Conservation (phyloP, 805 yeast genomes). For the Zygotorulaspora chibaensis region DNA sequence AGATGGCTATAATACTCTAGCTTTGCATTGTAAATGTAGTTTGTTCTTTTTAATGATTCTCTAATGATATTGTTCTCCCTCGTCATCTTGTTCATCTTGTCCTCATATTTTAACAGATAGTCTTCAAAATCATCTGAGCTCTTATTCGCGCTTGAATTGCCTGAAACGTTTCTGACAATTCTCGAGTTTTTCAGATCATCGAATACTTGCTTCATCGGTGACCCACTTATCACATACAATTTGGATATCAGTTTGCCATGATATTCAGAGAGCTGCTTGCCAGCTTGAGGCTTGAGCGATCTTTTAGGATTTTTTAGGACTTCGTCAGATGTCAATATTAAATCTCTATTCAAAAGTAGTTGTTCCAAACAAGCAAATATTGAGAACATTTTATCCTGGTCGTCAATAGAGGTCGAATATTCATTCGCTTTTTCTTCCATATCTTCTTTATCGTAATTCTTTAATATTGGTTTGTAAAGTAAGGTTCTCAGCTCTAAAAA, state of each 20-base stretch:
- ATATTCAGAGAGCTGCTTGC: constrained; percentile 28
- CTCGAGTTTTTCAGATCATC: constrained; percentile 33
- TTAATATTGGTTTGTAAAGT: constrained; percentile 29
- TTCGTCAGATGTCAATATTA: constrained; percentile 24
- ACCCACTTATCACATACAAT: constrained; percentile 23
- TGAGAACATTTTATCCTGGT: constrained; percentile 66
- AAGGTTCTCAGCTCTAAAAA: constrained; percentile 15
- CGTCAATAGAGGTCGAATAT: constrained; percentile 66
- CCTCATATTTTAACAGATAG: constrained; percentile 24
- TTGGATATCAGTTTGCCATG: constrained; percentile 30
- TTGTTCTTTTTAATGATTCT: constrained; percentile 48
- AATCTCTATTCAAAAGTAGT: constrained; percentile 43
- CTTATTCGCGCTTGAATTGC: constrained; percentile 6
- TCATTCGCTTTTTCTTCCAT: constrained; percentile 64
- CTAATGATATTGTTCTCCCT: constrained; percentile 26
- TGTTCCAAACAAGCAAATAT: constrained; percentile 52
- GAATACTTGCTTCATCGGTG: constrained; percentile 30
- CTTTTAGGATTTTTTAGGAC: constrained; percentile 21
- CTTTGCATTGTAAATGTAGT: constrained; percentile 71
- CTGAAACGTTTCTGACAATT: constrained; percentile 19
- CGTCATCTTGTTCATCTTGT: constrained; percentile 17
- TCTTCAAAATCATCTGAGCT: constrained; percentile 24
- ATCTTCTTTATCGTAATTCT: constrained; percentile 20
- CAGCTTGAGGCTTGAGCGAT: constrained; percentile 15
- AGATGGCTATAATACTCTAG: constrained; percentile 78